phyloP scores from a whole-genome alignment of 805 yeast genomes.

The Millerozyma acaciae region DNA sequence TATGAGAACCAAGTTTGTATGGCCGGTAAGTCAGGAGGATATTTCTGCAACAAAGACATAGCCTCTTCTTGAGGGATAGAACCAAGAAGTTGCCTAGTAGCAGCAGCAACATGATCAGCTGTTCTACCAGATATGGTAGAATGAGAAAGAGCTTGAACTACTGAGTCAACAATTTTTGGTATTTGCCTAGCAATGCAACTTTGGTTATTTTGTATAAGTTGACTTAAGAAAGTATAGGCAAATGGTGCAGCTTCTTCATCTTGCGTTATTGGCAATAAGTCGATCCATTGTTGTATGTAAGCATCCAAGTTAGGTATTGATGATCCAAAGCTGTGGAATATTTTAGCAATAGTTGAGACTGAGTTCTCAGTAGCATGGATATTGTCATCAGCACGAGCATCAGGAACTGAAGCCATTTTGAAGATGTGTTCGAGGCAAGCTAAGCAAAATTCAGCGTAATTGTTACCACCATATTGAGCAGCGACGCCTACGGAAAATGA shows the following conservation, averaged over 20 bases:
- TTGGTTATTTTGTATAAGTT: slow-evolving; percentile 66
- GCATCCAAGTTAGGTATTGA: slow-evolving; percentile 58
- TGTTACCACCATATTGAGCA: slow-evolving; percentile 72
- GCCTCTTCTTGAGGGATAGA: slow-evolving; percentile 69
- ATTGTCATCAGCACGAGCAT: slow-evolving; percentile 82
- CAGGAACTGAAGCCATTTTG: slow-evolving; percentile 70
- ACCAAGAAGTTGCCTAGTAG: slow-evolving; percentile 62
- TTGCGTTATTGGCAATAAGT: slow-evolving; percentile 72
- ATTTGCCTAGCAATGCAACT: slow-evolving; percentile 49
- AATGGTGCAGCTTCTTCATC: slow-evolving; percentile 89
- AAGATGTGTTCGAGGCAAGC: slow-evolving; percentile 73
- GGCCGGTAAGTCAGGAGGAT: slow-evolving; percentile 58
- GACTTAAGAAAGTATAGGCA: slow-evolving; percentile 70
- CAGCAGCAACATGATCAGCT: slow-evolving; percentile 60
- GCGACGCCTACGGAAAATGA: slow-evolving; percentile 81
- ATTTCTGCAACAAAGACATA: slow-evolving; percentile 55
- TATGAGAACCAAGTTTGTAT: slow-evolving; percentile 56
- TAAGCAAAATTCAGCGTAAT: slow-evolving; percentile 58
- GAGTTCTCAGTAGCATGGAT: slow-evolving; percentile 84
- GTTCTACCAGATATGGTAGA: slow-evolving; percentile 64
- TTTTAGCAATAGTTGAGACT: slow-evolving; percentile 77
- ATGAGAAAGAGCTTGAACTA: slow-evolving; percentile 71
- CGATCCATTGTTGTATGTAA: slow-evolving; percentile 72
- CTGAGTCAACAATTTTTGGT: slow-evolving; percentile 61
- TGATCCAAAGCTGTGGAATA: slow-evolving; percentile 62